Base-by-base conservation (phyloP, 371 early-diverging fungal genomes). In the Actinomortierella ambigua region DNA sequence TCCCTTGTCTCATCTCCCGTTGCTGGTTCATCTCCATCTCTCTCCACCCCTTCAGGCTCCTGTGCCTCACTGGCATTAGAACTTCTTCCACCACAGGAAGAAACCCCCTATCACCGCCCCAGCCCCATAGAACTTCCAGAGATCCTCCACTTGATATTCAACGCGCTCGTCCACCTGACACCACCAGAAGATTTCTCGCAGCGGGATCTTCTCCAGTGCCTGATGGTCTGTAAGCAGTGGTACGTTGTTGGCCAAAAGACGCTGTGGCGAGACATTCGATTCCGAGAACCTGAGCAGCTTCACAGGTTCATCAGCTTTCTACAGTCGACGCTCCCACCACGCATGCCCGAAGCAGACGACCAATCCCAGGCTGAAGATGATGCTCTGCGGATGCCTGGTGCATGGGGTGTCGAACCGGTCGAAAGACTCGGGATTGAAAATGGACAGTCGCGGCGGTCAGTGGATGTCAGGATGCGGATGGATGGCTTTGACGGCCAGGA, bases 231-330 rank as follows among this genome's bases (percentile, higher is more conserved):
- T 1, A 73, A 61, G 26, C 75, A 73, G 58, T 73, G 75, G 75
- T 73, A 73, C 17, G 27, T 73, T 23, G 68, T 73, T 17, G 75
- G 63, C 5, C 75, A 73, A 61, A 73, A 67, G 58, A 67, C 64
- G 5, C 55, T 73, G 2, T 73, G 75, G 75, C 75, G 68, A 34
- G 75, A 73, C 52, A 63, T 73, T 51, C 75, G 75, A 17, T 43
- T 73, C 52, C 63, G 57, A 40, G 57, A 63, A 18, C 64, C 68
- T 1, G 39, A 29, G 13, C 66, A 67, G 28, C 26, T 73, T 29
- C 52, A 47, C 5, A 17, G 53, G 22, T 63, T 73, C 57, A 34
- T 34, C 11, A 11, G 34, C 7, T 34, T 34, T 11, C 34, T 34
- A 11, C 34, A 34, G 34, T 6, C 34, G 34, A 34, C 48, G 1